These are phyloP conservation scores for Neoboletus brunneissimus DNA, from an alignment of 768 basidiomycete species.

Conservation along the genomic window DNA sequence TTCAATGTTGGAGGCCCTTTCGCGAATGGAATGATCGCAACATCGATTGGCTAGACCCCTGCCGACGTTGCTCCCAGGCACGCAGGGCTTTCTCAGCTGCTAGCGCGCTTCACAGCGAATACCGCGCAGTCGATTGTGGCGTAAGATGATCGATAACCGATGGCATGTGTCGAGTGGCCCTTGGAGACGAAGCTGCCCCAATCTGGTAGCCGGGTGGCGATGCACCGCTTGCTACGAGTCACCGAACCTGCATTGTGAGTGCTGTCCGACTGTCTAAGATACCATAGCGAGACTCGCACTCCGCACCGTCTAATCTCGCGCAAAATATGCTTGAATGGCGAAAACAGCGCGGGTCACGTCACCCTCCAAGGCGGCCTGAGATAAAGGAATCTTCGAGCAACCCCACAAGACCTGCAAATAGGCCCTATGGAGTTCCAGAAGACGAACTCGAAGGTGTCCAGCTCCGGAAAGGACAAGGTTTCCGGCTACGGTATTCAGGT, in stretches of 20 bases:
- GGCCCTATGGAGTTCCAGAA: conserved; percentile 15
- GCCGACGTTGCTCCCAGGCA: neutral
- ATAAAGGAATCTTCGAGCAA: conserved; percentile 1
- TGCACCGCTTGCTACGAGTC: too few species aligned
- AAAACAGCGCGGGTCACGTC: conserved; percentile 13
- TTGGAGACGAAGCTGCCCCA: too few species aligned
- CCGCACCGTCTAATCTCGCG: neutral
- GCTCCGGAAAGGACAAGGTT: conserved; percentile 9
- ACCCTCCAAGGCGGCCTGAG: neutral
- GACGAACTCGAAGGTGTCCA: conserved; percentile 17
- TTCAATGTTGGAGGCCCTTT: neutral
- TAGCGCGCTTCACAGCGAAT: neutral
- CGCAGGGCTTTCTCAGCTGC: neutral
- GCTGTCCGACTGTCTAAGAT: neutral
- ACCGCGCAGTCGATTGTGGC: neutral
- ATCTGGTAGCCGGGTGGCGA: too few species aligned
- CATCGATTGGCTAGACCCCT: neutral
- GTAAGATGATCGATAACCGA: neutral
- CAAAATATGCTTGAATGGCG: conserved; percentile 13
- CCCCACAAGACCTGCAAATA: neutral
- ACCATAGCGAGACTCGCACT: neutral
- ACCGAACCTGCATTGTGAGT: too few species aligned
- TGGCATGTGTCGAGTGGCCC: too few species aligned
- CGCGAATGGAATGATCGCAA: neutral
- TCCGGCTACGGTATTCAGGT: conserved; percentile 32